Conservation (phyloP, 2,329 filamentous ascomycete species). For the Botrytis paeoniae region DNA sequence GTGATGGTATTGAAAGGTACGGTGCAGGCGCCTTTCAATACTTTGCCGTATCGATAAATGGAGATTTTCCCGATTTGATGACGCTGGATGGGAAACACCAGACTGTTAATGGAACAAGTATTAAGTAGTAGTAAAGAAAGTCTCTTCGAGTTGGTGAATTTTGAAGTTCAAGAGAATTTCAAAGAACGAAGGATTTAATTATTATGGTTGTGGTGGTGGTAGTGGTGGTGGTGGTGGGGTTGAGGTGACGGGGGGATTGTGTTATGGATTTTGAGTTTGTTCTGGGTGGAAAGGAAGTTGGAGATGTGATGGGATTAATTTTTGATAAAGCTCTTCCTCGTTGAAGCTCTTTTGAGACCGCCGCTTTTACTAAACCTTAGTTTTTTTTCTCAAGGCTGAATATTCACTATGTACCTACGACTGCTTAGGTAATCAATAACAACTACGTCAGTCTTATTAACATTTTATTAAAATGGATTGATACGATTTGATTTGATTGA, state of each 20-base stretch:
- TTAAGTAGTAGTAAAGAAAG: slow-evolving; percentile 11
- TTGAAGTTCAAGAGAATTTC: neutral
- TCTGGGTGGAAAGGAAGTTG: neutral
- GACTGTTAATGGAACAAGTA: slow-evolving; percentile 22
- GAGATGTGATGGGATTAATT: neutral
- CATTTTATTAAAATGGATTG: neutral
- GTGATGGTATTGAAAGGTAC: slow-evolving; percentile 30
- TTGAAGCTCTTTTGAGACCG: neutral
- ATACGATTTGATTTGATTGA: too few species aligned
- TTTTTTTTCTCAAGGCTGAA: neutral
- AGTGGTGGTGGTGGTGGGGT: slow-evolving; percentile 19
- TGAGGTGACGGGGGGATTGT: neutral
- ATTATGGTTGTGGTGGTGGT: slow-evolving; percentile 6
- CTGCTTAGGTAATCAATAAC: neutral
- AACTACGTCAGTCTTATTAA: neutral
- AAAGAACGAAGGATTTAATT: slow-evolving; percentile 13
- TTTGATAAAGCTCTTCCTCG: neutral
- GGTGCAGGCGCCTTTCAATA: slow-evolving; percentile 39
- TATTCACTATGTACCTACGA: neutral
- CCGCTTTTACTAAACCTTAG: neutral
- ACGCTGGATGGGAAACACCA: slow-evolving; percentile 27
- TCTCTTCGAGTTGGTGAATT: neutral
- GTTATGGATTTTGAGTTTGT: neutral
- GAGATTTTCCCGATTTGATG: neutral
- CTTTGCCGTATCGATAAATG: slow-evolving; percentile 17